Base-by-base conservation (phyloP, 148 eudicot species). In the Fagopyrum homotropicum region DNA sequence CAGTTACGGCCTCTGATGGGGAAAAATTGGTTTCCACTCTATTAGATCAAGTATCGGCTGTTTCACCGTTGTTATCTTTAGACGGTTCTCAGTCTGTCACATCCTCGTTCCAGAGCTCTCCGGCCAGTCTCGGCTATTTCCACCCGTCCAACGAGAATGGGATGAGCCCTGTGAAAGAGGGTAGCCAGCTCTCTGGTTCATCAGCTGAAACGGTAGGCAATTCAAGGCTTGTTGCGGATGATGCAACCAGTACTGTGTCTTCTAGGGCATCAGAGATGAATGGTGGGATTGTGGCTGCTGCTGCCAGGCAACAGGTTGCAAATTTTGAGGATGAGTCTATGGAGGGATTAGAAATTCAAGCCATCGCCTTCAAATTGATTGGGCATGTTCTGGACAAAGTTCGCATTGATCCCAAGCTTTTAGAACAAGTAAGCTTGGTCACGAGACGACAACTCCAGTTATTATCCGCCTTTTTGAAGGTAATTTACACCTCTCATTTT, bases 271-370 rank as follows among this genome's bases (percentile, higher is more conserved):
- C 81, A 3, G 83, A 80, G 85, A 77, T 72, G 83, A 88, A 87
- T 79, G 97, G 95, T 10, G 83, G 76, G 45, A 75, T 78, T 7
- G 55, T 19, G 79, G 80, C 76, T 12, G 72, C 76, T 12, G 72
- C 64, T 69, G 74, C 83, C 44, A 79, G 79, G 82, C 79, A 78
- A 45, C 80, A 68, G 64, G 81, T 86, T 75, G 81, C 81, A 4
- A 78, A 79, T 45, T 92, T 96, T 70, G 98, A 96, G 79, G 97
- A 90, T 63, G 99, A 92, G 83, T 60, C 87, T 26, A 77, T 87
- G 45, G 98, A 96, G 76, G 83, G 82, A 52, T 89, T 96, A 74
- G 97, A 92, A 85, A 88, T 82, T 75, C 90, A 89, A 75, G 97
- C 92, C 76, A 88, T 88, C 71, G 87, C 88, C 7, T 90, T 89